Percentiles rank a stretch among this genome's conserved stretches.
These are phyloP conservation scores for Boletus bicolor DNA, from an alignment of 768 basidiomycete genomes.

Conservation along the genomic window DNA sequence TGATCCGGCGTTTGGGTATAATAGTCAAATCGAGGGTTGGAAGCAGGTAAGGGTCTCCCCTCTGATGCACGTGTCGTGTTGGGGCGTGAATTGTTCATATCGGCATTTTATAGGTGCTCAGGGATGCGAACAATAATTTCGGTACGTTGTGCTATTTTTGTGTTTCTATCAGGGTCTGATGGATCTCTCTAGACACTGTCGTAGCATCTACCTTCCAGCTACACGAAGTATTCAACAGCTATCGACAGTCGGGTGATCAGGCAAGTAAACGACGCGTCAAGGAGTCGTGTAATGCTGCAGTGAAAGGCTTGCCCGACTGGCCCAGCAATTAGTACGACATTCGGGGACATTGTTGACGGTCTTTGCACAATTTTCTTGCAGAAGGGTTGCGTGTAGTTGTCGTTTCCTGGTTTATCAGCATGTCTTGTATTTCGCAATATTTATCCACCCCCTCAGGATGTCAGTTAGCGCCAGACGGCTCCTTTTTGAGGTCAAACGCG, in stretches of 20 bases:
- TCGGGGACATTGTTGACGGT: neutral
- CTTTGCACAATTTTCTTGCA: neutral
- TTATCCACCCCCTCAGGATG: neutral
- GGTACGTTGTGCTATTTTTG: constrained; percentile 36
- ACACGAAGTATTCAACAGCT: constrained; percentile 67
- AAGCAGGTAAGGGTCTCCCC: constrained; percentile 47
- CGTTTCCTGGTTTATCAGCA: constrained; percentile 7
- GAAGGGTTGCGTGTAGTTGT: neutral
- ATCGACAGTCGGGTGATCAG: constrained; percentile 68
- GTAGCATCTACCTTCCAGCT: constrained; percentile 74
- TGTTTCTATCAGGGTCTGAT: neutral
- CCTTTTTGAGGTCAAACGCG: no score
- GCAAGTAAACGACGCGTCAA: constrained; percentile 74
- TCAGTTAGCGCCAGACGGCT: no score
- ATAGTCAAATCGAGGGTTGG: constrained; percentile 52
- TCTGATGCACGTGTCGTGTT: neutral
- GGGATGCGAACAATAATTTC: constrained; percentile 50
- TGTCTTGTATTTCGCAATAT: neutral
- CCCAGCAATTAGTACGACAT: constrained; percentile 37
- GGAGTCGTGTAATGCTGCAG: constrained; percentile 74
- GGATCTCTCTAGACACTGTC: constrained; percentile 37
- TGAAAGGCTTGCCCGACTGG: constrained; percentile 72
- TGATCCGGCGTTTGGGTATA: constrained; percentile 41
- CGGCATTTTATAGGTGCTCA: constrained; percentile 41
- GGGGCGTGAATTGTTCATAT: neutral